These are phyloP conservation scores for Gossypium bickii DNA, from an alignment of 345 rosid species.

Conservation along the genomic window DNA sequence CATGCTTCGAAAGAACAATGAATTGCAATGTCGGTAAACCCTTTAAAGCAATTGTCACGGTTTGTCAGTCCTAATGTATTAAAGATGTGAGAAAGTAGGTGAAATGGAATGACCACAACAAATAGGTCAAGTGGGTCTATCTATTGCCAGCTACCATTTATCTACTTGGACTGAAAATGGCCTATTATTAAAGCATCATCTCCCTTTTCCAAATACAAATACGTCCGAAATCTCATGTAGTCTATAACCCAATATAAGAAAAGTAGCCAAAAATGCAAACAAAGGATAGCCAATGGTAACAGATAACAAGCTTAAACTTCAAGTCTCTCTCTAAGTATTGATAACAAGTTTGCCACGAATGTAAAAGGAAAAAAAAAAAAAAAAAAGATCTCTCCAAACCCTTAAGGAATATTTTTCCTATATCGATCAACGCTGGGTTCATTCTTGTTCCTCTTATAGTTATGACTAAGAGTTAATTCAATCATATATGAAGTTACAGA, in stretches of 20 bases:
- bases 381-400: background rate
- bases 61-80: background rate
- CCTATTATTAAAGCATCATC: background rate
- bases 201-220: background rate
- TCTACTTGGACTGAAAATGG: background rate
- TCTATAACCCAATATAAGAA: background rate
- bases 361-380: background rate
- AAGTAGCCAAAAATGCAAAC: background rate
- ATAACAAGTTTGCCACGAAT: background rate
- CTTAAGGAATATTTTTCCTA: background rate
- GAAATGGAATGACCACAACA: background rate
- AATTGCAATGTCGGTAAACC: background rate
- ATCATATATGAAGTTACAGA: background rate
- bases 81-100: background rate
- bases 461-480: background rate
- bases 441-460: background rate
- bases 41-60: too few species aligned
- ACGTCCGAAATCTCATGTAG: background rate
- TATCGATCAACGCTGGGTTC: background rate
- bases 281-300: background rate
- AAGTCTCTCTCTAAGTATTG: background rate
- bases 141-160: background rate
- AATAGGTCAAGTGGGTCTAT: background rate
- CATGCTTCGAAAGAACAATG: background rate
- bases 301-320: conserved; percentile 2